Evolutionary conservation across 306 rosid species (phyloP).

Genomic region (Acacia melanoxylon): DNA sequence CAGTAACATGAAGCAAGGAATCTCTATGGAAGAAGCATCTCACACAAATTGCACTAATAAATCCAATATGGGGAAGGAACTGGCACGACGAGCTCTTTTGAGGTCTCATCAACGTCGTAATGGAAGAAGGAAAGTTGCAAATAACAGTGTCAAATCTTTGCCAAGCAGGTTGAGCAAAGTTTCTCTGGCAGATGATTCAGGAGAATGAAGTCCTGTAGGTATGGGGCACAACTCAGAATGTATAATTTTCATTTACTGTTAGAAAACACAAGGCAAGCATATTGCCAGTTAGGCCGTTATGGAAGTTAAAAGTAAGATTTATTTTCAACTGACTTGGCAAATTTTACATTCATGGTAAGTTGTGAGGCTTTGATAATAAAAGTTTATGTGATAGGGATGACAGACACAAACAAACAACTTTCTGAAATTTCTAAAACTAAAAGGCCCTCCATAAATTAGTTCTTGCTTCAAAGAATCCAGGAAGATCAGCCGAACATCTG

Average conservation of each 20-base stretch:
- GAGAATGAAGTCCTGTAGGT: conserved; percentile 35
- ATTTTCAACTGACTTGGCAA: not conserved
- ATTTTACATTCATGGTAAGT: not conserved
- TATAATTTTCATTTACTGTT: conserved; percentile 19
- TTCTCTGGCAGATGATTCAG: conserved; percentile 64
- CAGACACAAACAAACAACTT: not conserved
- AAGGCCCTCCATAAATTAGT: not conserved
- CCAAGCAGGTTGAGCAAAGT: conserved; percentile 82
- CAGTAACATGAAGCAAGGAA: conserved; percentile 46
- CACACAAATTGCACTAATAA: conserved; percentile 34
- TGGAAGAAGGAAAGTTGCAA: conserved; percentile 40
- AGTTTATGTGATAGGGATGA: not conserved
- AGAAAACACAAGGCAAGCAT: conserved; percentile 24
- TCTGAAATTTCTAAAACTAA: not conserved
- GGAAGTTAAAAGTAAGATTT: not conserved
- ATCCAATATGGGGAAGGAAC: conserved; percentile 53
- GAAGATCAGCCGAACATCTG: not conserved
- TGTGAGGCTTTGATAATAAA: not conserved
- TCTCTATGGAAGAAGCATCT: conserved; percentile 35
- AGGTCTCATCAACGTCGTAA: conserved; percentile 50
- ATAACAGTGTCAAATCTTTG: conserved; percentile 37
- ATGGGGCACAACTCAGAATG: conserved; percentile 25
- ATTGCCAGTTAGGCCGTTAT: conserved; percentile 14
- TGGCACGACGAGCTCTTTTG: conserved; percentile 66
- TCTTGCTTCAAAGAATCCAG: not conserved